Conservation (phyloP, 2,329 filamentous ascomycete genomes). For the Colletotrichum incanum region DNA sequence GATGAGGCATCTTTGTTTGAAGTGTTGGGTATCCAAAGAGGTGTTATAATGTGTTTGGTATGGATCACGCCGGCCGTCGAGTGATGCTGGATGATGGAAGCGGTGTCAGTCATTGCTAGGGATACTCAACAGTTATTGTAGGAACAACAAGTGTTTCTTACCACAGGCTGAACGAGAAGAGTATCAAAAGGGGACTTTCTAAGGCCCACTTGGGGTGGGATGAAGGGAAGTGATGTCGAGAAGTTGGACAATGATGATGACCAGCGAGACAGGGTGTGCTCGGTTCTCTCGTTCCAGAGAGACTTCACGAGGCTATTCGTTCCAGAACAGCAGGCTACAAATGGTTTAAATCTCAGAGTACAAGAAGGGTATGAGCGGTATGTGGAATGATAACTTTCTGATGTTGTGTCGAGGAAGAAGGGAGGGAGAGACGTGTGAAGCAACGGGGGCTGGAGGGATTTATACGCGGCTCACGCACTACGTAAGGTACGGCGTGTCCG, state of each 20-base stretch:
- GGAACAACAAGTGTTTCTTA: constrained; percentile 7
- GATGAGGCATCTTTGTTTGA: constrained; percentile 13
- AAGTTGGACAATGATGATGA: neutral
- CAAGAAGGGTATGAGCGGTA: neutral
- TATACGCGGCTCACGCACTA: constrained; percentile 1
- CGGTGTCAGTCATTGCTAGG: neutral
- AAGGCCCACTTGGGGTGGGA: neutral
- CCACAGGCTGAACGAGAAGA: neutral
- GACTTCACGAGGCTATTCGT: constrained; percentile 1
- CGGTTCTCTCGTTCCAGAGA: constrained; percentile 10
- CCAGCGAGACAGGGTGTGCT: neutral
- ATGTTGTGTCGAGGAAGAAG: neutral
- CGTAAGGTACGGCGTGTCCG: neutral
- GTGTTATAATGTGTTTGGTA: neutral
- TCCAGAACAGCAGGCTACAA: constrained; percentile 16
- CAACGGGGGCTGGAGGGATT: neutral
- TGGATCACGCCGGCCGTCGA: neutral
- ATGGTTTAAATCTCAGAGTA: neutral
- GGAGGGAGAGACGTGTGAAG: neutral
- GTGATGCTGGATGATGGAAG: constrained; percentile 8
- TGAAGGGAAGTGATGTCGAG: neutral
- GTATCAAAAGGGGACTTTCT: neutral
- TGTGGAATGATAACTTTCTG: neutral
- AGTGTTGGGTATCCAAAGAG: neutral
- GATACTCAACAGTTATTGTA: too few relatives aligned